Percentiles rank a stretch among this genome's conserved stretches.
phyloP scores from a whole-genome alignment of 805 yeast genomes.

The Sugiyamaella boreocaroliniensis region DNA sequence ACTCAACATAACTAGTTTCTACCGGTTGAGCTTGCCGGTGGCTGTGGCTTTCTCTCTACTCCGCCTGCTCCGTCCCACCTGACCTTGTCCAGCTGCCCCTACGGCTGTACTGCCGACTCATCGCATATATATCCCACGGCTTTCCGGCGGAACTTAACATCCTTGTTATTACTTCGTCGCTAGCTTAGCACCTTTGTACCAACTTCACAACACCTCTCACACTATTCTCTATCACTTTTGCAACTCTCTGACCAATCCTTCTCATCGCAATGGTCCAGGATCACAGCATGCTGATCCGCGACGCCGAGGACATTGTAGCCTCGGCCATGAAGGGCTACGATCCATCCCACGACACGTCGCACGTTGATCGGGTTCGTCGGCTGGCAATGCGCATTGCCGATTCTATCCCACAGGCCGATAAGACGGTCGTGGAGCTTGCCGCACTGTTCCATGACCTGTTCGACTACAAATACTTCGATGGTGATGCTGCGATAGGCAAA shows the following conservation, averaged over 20 bases:
- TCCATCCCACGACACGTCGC: slow-evolving; percentile 29
- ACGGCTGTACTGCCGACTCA: background rate
- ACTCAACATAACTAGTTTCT: too few relatives aligned
- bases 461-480: slow-evolving; percentile 28
- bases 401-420: slow-evolving; percentile 14
- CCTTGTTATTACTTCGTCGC: background rate
- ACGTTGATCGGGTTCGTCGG: slow-evolving; percentile 28
- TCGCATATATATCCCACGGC: background rate
- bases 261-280: background rate
- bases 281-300: slow-evolving; percentile 1
- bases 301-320: slow-evolving; percentile 12
- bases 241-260: background rate
- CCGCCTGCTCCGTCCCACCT: too few relatives aligned
- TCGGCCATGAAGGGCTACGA: slow-evolving; percentile 25
- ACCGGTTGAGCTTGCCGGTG: too few relatives aligned
- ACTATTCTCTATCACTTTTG: background rate
- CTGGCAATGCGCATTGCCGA: slow-evolving; percentile 25
- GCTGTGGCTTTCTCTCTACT: too few relatives aligned
- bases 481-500: slow-evolving; percentile 3
- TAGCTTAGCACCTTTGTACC: too few relatives aligned
- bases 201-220: background rate
- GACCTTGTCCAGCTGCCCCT: too few relatives aligned
- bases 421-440: slow-evolving; percentile 27
- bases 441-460: slow-evolving; percentile 31
- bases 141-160: background rate